Base-by-base conservation (phyloP, 2,329 filamentous ascomycete genomes). In the Calonectria fujianensis region DNA sequence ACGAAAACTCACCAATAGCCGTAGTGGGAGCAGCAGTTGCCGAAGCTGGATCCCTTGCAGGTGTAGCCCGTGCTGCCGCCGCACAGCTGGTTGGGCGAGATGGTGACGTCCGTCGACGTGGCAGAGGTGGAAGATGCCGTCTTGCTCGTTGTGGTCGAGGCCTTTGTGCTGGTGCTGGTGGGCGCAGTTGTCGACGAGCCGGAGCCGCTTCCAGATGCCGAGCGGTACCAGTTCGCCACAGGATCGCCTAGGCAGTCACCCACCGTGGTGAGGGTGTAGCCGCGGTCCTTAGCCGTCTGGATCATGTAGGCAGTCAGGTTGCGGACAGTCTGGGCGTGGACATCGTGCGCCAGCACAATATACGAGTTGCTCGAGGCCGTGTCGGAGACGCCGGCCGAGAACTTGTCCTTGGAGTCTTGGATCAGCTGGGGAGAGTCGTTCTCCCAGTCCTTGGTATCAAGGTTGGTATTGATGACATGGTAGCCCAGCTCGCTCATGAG, bases 401-500 rank as follows among this genome's bases (percentile, higher is more conserved):
- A 86, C 10, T 80, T 81, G 14, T 83, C 79, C 76, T 90, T 87
- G 70, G 87, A 87, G 35, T 84, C 81, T 73, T 87, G 84, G 76
- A 92, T 91, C 75, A 87, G 86, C 52, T 87, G 82, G 2, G 89
- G 86, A 11, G 84, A 84, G 72, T 88, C 85, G 77, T 91, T 88
- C 78, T 90, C 85, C 80, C 90, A 92, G 82, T 93, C 91, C 75
- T 91, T 89, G 20, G 91, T 93, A 80, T 93, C 91, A 16, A 92
- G 82, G 79, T 91, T 89, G 77, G 89, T 90, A 79, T 89, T 90
- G 73, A 89, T 85, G 75, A 91, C 82, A 79, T 92, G 90, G 82
- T 92, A 92, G 51, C 88, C 89, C 35, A 91, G 80, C 31, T 77
- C 77, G 3, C 76, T 80, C 77, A 88, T 77, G 37, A 84, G 79